Conservation (phyloP, 2,329 filamentous ascomycete species). For the Nannizzia gypsea region DNA sequence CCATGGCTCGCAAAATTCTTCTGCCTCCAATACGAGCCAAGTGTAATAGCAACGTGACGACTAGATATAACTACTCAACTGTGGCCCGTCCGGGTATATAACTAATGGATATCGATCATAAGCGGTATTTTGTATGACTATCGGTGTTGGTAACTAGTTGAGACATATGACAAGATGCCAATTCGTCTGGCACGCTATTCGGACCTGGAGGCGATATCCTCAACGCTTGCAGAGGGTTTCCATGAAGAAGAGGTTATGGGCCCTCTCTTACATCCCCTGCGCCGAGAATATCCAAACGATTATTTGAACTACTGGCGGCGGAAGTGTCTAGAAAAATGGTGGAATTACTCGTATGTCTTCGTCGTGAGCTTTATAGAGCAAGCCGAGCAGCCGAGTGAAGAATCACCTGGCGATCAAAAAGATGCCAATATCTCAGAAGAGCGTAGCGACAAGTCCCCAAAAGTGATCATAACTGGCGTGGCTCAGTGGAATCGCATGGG, state of each 20-base stretch:
- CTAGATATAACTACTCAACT: too few species aligned
- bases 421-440: neutral
- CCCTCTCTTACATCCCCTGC: conserved; percentile 1
- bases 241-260: conserved; percentile 6
- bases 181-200: conserved; percentile 8
- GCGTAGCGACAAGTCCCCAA: neutral
- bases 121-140: too few species aligned
- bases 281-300: conserved; percentile 8
- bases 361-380: conserved; percentile 10
- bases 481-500: conserved; percentile 9
- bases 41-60: too few species aligned
- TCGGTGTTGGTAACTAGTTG: too few species aligned
- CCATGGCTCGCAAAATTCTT: neutral
- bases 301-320: conserved; percentile 1
- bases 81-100: too few species aligned
- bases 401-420: neutral
- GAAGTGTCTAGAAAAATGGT: conserved; percentile 4
- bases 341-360: conserved; percentile 7
- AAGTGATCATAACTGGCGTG: conserved; percentile 8
- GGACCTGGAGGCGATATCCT: conserved; percentile 3
- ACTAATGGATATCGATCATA: too few species aligned
- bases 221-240: conserved; percentile 6
- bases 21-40: neutral
- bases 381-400: neutral
- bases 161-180: neutral